Evolutionary conservation across 176 grass and related monocot species (phyloP).

Genomic region (Puya raimondii): DNA sequence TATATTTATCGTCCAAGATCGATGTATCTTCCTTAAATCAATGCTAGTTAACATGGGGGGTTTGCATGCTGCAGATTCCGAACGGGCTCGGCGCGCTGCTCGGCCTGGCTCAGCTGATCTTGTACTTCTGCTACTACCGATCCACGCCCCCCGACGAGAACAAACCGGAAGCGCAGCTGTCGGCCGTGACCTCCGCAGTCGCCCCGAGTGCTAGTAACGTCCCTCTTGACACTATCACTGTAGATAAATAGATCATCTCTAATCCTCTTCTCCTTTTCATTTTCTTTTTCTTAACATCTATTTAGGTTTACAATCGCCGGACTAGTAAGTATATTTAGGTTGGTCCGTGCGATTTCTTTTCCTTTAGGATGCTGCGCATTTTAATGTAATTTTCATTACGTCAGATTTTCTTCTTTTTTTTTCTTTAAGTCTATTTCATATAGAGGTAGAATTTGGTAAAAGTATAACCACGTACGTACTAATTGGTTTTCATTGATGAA

Average conservation of each 20-base stretch:
- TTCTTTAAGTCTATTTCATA: too few species aligned
- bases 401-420: too few species aligned
- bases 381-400: too few species aligned
- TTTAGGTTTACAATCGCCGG: background rate
- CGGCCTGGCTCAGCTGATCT: conserved; percentile 42
- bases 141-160: conserved; percentile 24
- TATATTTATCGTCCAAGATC: too few species aligned
- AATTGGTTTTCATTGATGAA: too few species aligned
- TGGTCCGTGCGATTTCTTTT: too few species aligned
- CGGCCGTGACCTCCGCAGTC: conserved; percentile 4
- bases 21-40: too few species aligned
- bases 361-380: too few species aligned
- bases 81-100: conserved; percentile 48
- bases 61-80: conserved; percentile 40
- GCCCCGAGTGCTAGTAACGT: background rate
- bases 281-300: background rate
- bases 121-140: conserved; percentile 53
- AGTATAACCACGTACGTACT: too few species aligned
- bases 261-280: background rate
- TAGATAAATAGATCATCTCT: background rate
- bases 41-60: too few species aligned
- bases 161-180: conserved; percentile 27
- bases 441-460: too few species aligned
- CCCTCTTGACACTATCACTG: background rate
- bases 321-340: too few species aligned